Evolutionary conservation across 331 rosid genomes (phyloP), one percentile per base, ranked within the genome.

Genomic region (Quercus phellos): DNA sequence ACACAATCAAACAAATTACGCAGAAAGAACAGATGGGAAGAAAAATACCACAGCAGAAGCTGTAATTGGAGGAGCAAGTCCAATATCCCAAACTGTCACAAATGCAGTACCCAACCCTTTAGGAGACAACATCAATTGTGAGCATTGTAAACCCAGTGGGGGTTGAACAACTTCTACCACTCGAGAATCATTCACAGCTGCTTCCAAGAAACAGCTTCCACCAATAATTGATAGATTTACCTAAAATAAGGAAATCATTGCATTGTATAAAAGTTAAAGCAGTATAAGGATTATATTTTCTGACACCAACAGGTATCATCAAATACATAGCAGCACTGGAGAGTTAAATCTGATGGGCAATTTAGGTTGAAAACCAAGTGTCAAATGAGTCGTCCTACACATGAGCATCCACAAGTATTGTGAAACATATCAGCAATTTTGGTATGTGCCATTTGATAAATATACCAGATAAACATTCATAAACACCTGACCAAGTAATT

Each of bases 121-220:
- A 35, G 97, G 97, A 74, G 93, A 87, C 82, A 94, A 79, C 77
- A 82, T 61, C 81, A 92, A 74, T 82, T 90, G 92, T 46, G 38
- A 83, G 88, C 97, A 89, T 79, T 88, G 92, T 74, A 88, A 74
- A 74, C 83, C 93, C 10, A 83, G 79, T 60, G 90, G 88, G 29
- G 91, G 85, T 78, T 89, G 92, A 84, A 85, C 81, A 70, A 88
- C 83, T 82, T 92, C 97, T 71, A 92, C 88, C 72, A 92, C 93
- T 75, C 74, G 89, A 77, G 99, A 87, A 90, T 90, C 88, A 74
- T 94, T 92, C 72, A 89, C 89, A 82, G 69, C 76, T 67, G 91
- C 90, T 83, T 94, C 96, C 89, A 94, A 80, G 83, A 88, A 90
- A 90, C 97, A 89, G 94, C 99, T 94, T 79, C 99, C 99, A 64